These are phyloP conservation scores for Geosmithia flava DNA, from an alignment of 2,329 filamentous ascomycete species.

Conservation along the genomic window DNA sequence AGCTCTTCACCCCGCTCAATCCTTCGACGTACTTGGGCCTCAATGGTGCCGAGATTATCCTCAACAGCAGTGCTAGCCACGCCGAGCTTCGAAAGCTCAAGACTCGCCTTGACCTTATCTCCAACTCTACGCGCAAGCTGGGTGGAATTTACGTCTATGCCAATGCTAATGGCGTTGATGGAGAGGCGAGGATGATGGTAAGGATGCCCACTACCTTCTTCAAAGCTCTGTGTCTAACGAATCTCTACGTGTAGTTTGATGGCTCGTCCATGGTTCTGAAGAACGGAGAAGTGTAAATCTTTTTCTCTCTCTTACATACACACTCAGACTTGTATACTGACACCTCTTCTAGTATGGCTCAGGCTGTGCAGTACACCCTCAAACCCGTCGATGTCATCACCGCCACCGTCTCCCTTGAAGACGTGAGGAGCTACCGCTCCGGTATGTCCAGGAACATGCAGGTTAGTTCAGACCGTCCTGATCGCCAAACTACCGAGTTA, in stretches of 20 bases:
- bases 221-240: not conserved
- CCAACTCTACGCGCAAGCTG: constrained; percentile 49
- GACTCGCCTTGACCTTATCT: constrained; percentile 50
- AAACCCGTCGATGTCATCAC: constrained; percentile 45
- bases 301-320: too few relatives aligned
- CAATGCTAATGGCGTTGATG: constrained; percentile 10
- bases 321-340: not conserved
- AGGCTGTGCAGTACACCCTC: constrained; percentile 46
- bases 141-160: constrained; percentile 40
- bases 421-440: constrained; percentile 49
- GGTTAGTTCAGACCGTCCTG: constrained; percentile 8
- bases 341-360: constrained; percentile 28
- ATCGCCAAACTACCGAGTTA: not conserved
- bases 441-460: constrained; percentile 44
- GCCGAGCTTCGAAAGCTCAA: constrained; percentile 49
- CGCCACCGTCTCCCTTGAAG: constrained; percentile 57
- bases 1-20: constrained; percentile 8
- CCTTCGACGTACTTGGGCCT: constrained; percentile 16
- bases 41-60: constrained; percentile 59
- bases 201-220: not conserved
- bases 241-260: constrained; percentile 28
- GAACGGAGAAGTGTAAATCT: constrained; percentile 39
- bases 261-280: constrained; percentile 52
- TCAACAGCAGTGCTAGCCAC: constrained; percentile 59
- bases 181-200: not conserved